These are phyloP conservation scores for Leishmania turanica DNA, from an alignment of 208 protist species.

Conservation along the genomic window DNA sequence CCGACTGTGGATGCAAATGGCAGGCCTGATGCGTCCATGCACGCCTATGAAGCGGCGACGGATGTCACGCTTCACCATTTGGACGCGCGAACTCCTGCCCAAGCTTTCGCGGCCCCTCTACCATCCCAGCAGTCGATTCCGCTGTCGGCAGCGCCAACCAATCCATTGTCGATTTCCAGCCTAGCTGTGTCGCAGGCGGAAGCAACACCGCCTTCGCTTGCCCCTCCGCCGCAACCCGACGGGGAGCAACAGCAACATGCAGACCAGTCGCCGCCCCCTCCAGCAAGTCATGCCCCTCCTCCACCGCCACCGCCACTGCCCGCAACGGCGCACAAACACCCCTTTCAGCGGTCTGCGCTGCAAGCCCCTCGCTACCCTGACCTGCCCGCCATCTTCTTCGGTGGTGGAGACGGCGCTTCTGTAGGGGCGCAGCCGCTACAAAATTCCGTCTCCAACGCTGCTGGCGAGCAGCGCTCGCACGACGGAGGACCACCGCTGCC, in stretches of 20 bases:
- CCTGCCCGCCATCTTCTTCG: not conserved
- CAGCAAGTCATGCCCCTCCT: not conserved
- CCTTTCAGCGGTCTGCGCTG: slow-evolving; percentile 1
- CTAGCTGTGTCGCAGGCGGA: not conserved
- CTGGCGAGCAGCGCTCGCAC: not conserved
- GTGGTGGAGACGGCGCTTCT: not conserved
- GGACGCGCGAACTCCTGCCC: no score
- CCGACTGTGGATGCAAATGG: not conserved
- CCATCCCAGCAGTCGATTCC: not conserved
- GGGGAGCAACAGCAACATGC: not conserved
- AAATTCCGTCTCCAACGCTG: not conserved
- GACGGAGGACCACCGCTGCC: not conserved
- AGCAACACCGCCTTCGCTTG: not conserved
- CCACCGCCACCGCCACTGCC: slow-evolving; percentile 3
- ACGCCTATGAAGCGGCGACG: slow-evolving; percentile 10
- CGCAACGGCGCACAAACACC: not conserved
- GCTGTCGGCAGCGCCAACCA: not conserved
- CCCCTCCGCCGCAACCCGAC: not conserved
- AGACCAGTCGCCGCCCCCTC: not conserved
- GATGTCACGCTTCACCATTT: not conserved
- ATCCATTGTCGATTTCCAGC: not conserved
- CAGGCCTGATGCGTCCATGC: not conserved
- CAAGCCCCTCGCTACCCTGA: slow-evolving; percentile 15
- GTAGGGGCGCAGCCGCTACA: not conserved
- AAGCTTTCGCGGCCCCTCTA: not conserved